These are phyloP conservation scores for Madurella mycetomatis DNA, from an alignment of 2,329 filamentous ascomycete species.

Conservation along the genomic window DNA sequence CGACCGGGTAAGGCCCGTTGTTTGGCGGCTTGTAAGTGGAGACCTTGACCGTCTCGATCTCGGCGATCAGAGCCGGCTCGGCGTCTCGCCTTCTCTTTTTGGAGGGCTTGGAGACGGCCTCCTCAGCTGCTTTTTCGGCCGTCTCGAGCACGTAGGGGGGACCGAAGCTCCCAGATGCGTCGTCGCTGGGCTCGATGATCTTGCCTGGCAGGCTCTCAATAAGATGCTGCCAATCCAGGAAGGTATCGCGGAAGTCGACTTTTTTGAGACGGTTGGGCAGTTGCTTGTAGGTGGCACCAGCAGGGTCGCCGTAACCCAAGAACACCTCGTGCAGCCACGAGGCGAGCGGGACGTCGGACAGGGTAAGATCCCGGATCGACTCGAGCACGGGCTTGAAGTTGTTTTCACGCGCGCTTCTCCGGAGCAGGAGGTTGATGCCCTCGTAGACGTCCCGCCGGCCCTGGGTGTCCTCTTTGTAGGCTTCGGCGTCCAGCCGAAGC, in stretches of 20 bases:
- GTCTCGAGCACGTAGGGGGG: conserved; percentile 84
- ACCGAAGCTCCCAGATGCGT: conserved; percentile 67
- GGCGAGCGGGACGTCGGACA: conserved; percentile 81
- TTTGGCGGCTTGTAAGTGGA: conserved; percentile 88
- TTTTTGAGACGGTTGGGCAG: conserved; percentile 71
- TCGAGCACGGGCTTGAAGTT: conserved; percentile 94
- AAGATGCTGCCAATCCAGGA: conserved; percentile 92
- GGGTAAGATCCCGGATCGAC: conserved; percentile 79
- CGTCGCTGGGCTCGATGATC: conserved; percentile 72
- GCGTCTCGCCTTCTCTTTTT: conserved; percentile 85
- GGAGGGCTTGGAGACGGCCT: conserved; percentile 53
- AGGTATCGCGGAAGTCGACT: conserved; percentile 90
- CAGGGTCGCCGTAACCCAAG: conserved; percentile 91
- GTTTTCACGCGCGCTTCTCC: conserved; percentile 83
- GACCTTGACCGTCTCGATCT: conserved; percentile 68
- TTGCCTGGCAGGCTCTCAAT: conserved; percentile 85
- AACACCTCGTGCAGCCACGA: conserved; percentile 96
- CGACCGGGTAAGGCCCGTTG: conserved; percentile 81
- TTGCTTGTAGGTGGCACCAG: conserved; percentile 79
- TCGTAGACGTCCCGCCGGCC: conserved; percentile 79
- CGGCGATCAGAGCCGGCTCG: conserved; percentile 59
- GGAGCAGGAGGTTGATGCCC: conserved; percentile 77
- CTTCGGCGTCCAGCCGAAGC: conserved; percentile 72
- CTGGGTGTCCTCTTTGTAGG: conserved; percentile 74
- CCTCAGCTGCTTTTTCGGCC: conserved; percentile 49